Conservation (phyloP, 768 basidiomycete genomes). For the Boletus rex-veris region DNA sequence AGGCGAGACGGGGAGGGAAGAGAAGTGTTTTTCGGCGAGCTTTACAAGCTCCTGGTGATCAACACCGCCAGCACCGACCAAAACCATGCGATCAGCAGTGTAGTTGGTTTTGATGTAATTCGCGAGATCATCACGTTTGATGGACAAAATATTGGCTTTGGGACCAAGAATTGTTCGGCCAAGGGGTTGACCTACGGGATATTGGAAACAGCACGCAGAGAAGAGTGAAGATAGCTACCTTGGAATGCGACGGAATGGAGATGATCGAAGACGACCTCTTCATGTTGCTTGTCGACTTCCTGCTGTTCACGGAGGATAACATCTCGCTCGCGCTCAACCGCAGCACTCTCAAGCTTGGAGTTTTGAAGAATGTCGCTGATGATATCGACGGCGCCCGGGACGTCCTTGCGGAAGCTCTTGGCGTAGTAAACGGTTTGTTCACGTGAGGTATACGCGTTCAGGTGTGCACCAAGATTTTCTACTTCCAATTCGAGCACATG, state of each 20-base stretch:
- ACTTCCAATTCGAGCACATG: constrained; percentile 93
- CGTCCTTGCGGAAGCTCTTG: constrained; percentile 96
- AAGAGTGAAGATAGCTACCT: constrained; percentile 42
- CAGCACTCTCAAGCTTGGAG: constrained; percentile 82
- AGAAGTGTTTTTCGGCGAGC: constrained; percentile 93
- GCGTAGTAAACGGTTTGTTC: constrained; percentile 99
- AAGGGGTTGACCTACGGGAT: constrained; percentile 75
- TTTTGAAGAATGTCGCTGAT: constrained; percentile 98
- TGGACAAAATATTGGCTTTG: constrained; percentile 92
- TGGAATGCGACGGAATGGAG: constrained; percentile 96
- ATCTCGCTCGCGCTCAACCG: constrained; percentile 93
- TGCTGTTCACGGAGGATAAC: constrained; percentile 97
- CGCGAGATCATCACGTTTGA: constrained; percentile 83
- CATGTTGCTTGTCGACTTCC: constrained; percentile 97
- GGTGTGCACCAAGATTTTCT: constrained; percentile 94
- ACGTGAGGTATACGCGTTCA: constrained; percentile 97
- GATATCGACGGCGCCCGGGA: constrained; percentile 87
- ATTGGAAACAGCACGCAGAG: constrained; percentile 7
- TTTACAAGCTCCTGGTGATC: constrained; percentile 90
- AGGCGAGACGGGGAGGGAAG: constrained; percentile 78
- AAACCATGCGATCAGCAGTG: constrained; percentile 97
- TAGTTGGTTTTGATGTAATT: constrained; percentile 97
- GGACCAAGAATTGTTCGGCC: constrained; percentile 98
- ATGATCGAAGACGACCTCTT: constrained; percentile 99
- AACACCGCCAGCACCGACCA: constrained; percentile 95